phyloP scores from a whole-genome alignment of 2,329 filamentous ascomycete species.

The Chaetomium olivaceum region DNA sequence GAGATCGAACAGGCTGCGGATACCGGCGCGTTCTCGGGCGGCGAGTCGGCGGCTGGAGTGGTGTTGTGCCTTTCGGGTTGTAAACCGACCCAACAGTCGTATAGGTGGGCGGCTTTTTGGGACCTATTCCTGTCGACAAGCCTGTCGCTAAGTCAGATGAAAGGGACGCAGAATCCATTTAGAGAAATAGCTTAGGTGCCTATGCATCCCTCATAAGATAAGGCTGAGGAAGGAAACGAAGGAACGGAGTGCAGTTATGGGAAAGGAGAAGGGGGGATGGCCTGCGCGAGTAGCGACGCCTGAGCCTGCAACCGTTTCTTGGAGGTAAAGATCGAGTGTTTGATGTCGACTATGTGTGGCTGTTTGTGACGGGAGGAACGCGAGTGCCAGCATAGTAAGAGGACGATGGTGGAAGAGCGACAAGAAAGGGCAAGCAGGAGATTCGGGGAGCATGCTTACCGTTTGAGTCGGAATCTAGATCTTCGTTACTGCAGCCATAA shows the following conservation, averaged over 20 bases:
- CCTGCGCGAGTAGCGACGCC: neutral
- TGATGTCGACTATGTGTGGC: neutral
- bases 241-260: neutral
- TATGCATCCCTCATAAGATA: neutral
- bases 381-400: neutral
- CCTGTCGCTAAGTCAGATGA: conserved; percentile 26
- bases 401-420: neutral
- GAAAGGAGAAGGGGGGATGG: neutral
- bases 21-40: conserved; percentile 51
- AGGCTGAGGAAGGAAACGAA: neutral
- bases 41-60: conserved; percentile 53
- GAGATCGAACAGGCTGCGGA: conserved; percentile 30
- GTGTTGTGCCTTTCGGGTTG: conserved; percentile 48
- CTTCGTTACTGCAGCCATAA: conserved; percentile 2
- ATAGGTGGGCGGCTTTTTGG: conserved; percentile 46
- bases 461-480: neutral
- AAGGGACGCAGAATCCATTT: conserved; percentile 21
- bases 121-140: conserved; percentile 18
- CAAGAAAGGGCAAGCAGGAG: neutral
- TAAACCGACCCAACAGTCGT: conserved; percentile 60
- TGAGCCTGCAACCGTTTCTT: neutral
- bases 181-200: conserved; percentile 3
- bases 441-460: neutral
- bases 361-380: neutral
- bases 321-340: neutral